Conservation (phyloP, 495 filamentous ascomycete genomes). For the Penicillium manginii region DNA sequence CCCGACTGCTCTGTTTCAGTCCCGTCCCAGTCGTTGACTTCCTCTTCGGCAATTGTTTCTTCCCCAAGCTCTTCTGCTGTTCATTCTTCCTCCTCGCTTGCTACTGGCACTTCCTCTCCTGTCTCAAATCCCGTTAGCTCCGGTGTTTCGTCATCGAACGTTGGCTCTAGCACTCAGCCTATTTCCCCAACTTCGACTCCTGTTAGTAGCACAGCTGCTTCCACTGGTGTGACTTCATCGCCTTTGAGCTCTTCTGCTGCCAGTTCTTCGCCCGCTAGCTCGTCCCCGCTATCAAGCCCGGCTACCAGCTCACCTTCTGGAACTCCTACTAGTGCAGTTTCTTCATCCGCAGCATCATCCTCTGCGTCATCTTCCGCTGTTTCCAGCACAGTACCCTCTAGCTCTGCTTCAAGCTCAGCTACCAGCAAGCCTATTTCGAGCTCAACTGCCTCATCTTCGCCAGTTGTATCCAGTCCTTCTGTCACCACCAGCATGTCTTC, state of each 20-base stretch:
- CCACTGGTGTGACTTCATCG: neutral
- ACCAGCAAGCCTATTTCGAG: conserved; percentile 5
- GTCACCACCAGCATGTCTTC: conserved; percentile 33
- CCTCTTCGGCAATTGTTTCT: conserved; percentile 8
- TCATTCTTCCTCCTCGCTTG: conserved; percentile 6
- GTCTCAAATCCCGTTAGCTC: neutral
- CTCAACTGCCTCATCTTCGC: conserved; percentile 15
- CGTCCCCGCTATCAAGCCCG: neutral
- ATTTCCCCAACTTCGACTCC: neutral
- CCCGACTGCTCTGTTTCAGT: conserved; percentile 4
- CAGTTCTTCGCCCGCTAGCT: neutral
- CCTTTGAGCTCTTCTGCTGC: conserved; percentile 1
- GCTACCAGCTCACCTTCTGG: neutral
- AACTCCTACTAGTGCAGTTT: neutral
- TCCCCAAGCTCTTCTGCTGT: conserved; percentile 8
- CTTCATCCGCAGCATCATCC: neutral
- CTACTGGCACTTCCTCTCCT: conserved; percentile 6
- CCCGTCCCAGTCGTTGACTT: conserved; percentile 8
- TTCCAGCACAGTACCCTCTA: conserved; percentile 9
- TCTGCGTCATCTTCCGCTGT: neutral
- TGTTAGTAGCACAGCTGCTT: conserved; percentile 1
- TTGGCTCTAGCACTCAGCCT: neutral
- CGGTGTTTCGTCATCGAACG: neutral
- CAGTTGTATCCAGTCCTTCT: conserved; percentile 20
- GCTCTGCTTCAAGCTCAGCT: conserved; percentile 8